Base-by-base conservation (phyloP, 768 basidiomycete species). In the Daedalea quercina region DNA sequence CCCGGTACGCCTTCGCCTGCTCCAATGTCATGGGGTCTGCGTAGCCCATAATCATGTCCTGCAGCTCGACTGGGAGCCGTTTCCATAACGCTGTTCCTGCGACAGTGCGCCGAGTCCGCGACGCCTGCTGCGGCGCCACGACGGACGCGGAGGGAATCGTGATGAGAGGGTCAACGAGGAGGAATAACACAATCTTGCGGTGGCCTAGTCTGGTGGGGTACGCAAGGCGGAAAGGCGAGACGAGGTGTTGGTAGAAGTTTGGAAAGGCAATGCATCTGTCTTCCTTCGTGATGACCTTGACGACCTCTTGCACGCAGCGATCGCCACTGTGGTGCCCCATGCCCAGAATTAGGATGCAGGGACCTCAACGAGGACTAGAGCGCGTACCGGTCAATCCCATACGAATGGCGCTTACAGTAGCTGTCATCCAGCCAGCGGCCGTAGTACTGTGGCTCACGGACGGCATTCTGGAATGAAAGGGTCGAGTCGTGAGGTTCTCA, bases 241-340 rank as follows among this genome's bases (percentile, higher is more conserved):
- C 68, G 23, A 59, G 61, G 56, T 73, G 70, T 48, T 73, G 71
- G 52, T 67, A 70, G 11, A 67, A 53, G 57, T 73, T 72, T 19
- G 70, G 71, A 57, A 71, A 73, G 7, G 65, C 65, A 25, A 73
- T 56, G 42, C 63, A 63, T 12, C 67, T 61, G 13, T 66, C 64
- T 28, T 57, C 44, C 9, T 45, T 47, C 2, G 66, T 71, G 11
- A 54, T 52, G 9, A 73, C 62, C 3, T 55, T 41, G 9, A 70
- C 71, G 41, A 67, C 20, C 7, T 51, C 37, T 37, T 33, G 46
- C 12, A 40, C 12, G 37, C 22, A 12, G 35, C 34, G 31, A 13
- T 19, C n/a, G 26, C 17, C 12, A 44, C 43, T 44, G n/a, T 6
- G 28, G 11, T 11, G 28, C 28, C 4, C 11, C 28, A 11, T 4